These are phyloP conservation scores for Clarireedia sp. DNA, from an alignment of 2,329 filamentous ascomycete genomes.

Conservation along the genomic window DNA sequence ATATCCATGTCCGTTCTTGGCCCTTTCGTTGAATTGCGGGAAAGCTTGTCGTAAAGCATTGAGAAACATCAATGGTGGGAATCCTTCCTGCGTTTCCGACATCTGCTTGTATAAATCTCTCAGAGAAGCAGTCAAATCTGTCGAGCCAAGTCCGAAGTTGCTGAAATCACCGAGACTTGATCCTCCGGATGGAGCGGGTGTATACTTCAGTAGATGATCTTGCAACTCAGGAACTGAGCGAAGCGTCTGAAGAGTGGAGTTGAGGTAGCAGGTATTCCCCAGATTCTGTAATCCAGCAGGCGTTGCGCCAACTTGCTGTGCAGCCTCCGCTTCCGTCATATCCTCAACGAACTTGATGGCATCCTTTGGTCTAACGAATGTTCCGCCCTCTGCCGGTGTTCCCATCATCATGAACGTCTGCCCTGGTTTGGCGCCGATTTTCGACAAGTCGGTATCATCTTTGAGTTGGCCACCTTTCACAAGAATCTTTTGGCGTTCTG, in stretches of 20 bases:
- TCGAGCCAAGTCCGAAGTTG: slow-evolving; percentile 39
- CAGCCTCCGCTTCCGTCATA: slow-evolving; percentile 91
- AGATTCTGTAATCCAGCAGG: slow-evolving; percentile 86
- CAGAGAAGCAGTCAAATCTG: slow-evolving; percentile 68
- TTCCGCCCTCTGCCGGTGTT: slow-evolving; percentile 57
- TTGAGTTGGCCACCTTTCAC: slow-evolving; percentile 93
- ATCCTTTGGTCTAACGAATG: slow-evolving; percentile 69
- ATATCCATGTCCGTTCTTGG: slow-evolving; percentile 73
- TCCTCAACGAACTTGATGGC: slow-evolving; percentile 87
- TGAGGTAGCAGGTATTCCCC: slow-evolving; percentile 97
- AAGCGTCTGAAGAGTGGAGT: slow-evolving; percentile 90
- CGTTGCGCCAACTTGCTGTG: slow-evolving; percentile 72
- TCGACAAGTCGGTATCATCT: slow-evolving; percentile 81
- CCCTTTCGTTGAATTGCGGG: slow-evolving; percentile 87
- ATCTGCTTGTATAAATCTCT: slow-evolving; percentile 82
- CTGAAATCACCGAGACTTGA: slow-evolving; percentile 36
- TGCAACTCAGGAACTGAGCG: slow-evolving; percentile 87
- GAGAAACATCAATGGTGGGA: slow-evolving; percentile 76
- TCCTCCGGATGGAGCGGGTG: slow-evolving; percentile 27
- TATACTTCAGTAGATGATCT: slow-evolving; percentile 62
- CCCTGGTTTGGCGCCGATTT: slow-evolving; percentile 75
- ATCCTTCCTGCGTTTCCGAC: slow-evolving; percentile 80
- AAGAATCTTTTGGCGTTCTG: slow-evolving; percentile 90
- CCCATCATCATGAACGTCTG: slow-evolving; percentile 97
- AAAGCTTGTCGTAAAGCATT: slow-evolving; percentile 69